A percentile compares a stretch with the other conserved stretches of the same genome.
These are phyloP conservation scores for Silene coronaria DNA, from an alignment of 179 eudicot genomes.

Conservation along the genomic window DNA sequence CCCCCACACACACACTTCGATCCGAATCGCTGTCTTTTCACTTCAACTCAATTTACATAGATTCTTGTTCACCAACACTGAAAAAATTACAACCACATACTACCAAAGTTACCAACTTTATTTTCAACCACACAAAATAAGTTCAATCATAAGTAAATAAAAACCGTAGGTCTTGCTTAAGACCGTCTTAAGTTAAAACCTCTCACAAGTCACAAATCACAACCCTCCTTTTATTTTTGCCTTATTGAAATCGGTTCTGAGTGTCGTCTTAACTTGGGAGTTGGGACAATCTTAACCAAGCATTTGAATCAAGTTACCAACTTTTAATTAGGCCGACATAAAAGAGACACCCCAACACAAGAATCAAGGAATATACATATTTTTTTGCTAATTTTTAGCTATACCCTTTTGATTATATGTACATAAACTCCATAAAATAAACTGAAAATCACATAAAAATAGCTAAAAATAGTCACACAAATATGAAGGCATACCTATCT, in stretches of 20 bases:
- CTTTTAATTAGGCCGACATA: background rate
- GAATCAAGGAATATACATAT: constrained; percentile 8
- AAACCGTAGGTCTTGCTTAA: too few relatives aligned
- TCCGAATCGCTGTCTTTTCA: constrained; percentile 29
- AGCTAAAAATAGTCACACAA: constrained; percentile 22
- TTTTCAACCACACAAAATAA: background rate
- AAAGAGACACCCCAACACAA: constrained; percentile 15
- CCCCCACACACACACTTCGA: background rate
- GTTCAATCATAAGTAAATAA: background rate
- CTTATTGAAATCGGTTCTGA: too few relatives aligned
- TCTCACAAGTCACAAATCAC: too few relatives aligned
- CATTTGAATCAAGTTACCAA: background rate
- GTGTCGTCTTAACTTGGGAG: too few relatives aligned
- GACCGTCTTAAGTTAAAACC: too few relatives aligned
- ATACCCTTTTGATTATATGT: background rate
- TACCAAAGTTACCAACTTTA: constrained; percentile 16
- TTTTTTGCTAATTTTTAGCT: background rate
- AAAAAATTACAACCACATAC: constrained; percentile 6
- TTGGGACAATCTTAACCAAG: background rate
- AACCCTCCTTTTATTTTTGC: too few relatives aligned
- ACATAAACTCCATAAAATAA: background rate
- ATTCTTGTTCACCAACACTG: constrained; percentile 19
- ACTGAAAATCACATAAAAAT: background rate
- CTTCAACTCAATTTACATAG: constrained; percentile 16
- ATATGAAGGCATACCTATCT: constrained; percentile 16